Percentiles rank a stretch among this genome's conserved stretches.
phyloP scores from a whole-genome alignment of 345 rosid genomes.

The Syzygium aromaticum region DNA sequence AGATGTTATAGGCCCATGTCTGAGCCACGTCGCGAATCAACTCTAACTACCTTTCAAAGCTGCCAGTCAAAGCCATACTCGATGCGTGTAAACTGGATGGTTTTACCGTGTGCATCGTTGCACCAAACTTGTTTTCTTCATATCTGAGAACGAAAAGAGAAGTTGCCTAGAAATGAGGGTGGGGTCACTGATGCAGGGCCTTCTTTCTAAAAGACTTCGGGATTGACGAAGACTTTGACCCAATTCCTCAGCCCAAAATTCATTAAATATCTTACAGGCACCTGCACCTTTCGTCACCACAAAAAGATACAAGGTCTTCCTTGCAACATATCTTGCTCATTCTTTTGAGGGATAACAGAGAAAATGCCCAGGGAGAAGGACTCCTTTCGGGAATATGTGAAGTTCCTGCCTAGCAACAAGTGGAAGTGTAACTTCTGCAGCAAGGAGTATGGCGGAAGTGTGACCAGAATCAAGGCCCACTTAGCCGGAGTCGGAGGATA shows the following conservation, averaged over 20 bases:
- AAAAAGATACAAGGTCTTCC: neutral
- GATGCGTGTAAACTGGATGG: neutral
- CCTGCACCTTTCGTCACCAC: neutral
- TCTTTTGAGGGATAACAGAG: neutral
- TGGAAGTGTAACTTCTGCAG: neutral
- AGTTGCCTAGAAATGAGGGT: neutral
- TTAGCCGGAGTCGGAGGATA: neutral
- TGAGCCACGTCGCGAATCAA: accelerated
- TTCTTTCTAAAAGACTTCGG: neutral
- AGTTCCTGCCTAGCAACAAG: neutral
- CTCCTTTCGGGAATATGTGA: neutral
- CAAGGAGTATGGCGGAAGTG: neutral
- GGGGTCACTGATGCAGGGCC: neutral
- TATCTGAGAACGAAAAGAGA: neutral
- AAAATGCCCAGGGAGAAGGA: neutral
- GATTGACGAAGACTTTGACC: neutral
- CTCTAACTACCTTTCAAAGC: neutral
- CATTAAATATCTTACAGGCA: neutral
- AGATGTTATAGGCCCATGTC: no score
- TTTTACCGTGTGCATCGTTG: no score
- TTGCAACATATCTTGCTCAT: neutral
- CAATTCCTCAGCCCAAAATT: neutral
- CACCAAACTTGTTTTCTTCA: neutral
- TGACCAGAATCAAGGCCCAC: neutral
- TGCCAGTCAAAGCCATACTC: accelerated